Conservation (phyloP, 257 asterid genomes). For the Echites panduratus region DNA sequence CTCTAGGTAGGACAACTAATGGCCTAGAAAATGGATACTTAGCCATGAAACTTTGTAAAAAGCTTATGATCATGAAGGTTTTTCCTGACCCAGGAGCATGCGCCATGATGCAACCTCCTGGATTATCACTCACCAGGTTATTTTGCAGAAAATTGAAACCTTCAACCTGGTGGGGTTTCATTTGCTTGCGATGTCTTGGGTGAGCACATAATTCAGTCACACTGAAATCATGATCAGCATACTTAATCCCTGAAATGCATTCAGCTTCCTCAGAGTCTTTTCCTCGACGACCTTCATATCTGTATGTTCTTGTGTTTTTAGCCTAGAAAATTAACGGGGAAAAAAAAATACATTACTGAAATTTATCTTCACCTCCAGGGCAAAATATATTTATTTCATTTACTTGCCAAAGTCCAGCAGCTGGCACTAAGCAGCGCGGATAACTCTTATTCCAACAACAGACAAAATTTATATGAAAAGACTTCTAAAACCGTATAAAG, state of each 20-base stretch:
- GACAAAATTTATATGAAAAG: too few species aligned
- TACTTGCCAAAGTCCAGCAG: not conserved
- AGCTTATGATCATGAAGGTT: constrained; percentile 95
- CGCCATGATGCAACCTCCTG: constrained; percentile 97
- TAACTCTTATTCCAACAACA: not conserved
- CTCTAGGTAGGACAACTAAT: constrained; percentile 88
- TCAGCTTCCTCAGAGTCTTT: constrained; percentile 50
- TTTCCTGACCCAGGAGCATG: constrained; percentile 99
- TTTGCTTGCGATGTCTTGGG: constrained; percentile 85
- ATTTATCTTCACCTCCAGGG: not conserved
- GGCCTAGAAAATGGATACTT: constrained; percentile 87
- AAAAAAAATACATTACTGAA: not conserved
- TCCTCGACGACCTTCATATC: constrained; percentile 56
- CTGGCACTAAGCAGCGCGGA: not conserved
- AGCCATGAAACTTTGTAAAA: constrained; percentile 95
- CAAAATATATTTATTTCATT: not conserved
- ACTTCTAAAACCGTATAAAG: not conserved
- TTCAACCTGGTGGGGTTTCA: constrained; percentile 96
- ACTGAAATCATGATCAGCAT: constrained; percentile 39
- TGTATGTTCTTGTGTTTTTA: constrained; percentile 61
- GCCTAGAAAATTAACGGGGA: constrained; percentile 38
- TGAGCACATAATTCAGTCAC: constrained; percentile 74
- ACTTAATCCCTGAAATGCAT: constrained; percentile 36
- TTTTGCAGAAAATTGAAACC: constrained; percentile 90
- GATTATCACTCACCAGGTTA: constrained; percentile 76